Base-by-base conservation (phyloP, 1,284 basidiomycete species). In the Austroboletus novae-zelandiae region DNA sequence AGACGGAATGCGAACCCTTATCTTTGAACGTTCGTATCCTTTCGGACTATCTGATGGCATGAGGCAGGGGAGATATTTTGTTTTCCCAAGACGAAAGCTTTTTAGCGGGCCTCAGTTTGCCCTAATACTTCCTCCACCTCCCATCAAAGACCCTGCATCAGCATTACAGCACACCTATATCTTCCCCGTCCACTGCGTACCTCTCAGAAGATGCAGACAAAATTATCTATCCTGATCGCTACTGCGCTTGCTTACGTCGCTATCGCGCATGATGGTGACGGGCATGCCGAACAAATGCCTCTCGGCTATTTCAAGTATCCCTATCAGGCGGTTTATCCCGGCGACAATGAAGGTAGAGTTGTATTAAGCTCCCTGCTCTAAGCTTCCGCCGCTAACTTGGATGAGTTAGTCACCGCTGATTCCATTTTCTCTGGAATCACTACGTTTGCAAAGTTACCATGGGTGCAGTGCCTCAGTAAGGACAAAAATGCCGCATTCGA, bases 391-490 rank as follows among this genome's bases (percentile, higher is more conserved):
- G 44, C 17, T 48, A 40, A 40, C 23, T 11, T 42, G 25, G 55
- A 40, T 17, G 39, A 32, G 31, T 13, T 50, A 83, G 84, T 86
- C 27, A 86, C 83, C 34, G 83, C 83, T 10, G 78, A 88, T 61
- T 79, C 85, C 23, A 72, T 86, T 35, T 89, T 88, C 67, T 83
- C 84, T 49, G 86, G 86, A 4, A 86, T 89, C 40, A 80, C 84
- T 4, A 88, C 86, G 5, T 89, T 89, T 61, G 86, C 86, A 31
- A 86, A 75, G 66, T 73, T 89, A 29, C 86, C 86, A 32, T 89
- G 84, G 82, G 78, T 86, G 2, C 79, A 86, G 58, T 89, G 86
- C 61, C 77, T 89, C 42, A 79, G 79, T 18, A 78, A 75, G 56
- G 77, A 84, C 48, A 74, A 66, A 50, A 67, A 80, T 44, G 66